Base-by-base conservation (phyloP, 495 filamentous ascomycete species). In the Penicillium verhagenii region DNA sequence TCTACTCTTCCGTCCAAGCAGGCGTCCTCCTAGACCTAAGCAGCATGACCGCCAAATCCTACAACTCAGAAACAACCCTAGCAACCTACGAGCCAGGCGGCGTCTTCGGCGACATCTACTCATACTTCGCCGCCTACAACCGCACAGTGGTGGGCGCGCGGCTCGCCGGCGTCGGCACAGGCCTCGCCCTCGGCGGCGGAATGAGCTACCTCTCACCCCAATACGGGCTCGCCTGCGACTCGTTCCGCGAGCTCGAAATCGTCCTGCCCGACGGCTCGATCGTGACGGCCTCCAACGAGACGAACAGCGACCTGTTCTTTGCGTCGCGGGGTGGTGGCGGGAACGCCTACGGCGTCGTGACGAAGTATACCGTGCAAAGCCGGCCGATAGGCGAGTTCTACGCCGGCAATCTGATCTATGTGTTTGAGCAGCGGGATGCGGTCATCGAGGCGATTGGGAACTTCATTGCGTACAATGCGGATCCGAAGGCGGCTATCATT, bases 271-370 rank as follows among this genome's bases (percentile, higher is more conserved):
- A 76, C 29, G 82, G 82, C 6, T 39, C 65, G 19, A 73, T 76
- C 14, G 67, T 75, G 2, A 82, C 72, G 0, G 80, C 79, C 3
- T 77, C 75, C 20, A 57, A 74, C 6, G 61, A 68, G 4, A 65
- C 70, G 37, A 79, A 86, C 56, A 48, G 77, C 0, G 83, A 86
- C 47, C 76, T 86, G 11, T 86, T 84, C 71, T 86, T 78, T 20
- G 76, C 74, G 3, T 68, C 82, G 25, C 73, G 81, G 11, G 82
- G 82, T 9, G 72, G 72, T 9, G 80, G 81, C 18, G 67, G 69
- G 6, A 76, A 78, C 43, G 79, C 73, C 29, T 82, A 80, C 52
- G 79, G 72, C 19, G 66, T 81, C 24, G 75, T 81, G 5, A 68
- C 65, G 1, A 68, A 68, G 45, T 68, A 68, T 26, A 68, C 65